A percentile compares a stretch with the other conserved stretches of the same genome.
Conservation (phyloP, 495 filamentous ascomycete genomes). For the Xylaria grammica region DNA sequence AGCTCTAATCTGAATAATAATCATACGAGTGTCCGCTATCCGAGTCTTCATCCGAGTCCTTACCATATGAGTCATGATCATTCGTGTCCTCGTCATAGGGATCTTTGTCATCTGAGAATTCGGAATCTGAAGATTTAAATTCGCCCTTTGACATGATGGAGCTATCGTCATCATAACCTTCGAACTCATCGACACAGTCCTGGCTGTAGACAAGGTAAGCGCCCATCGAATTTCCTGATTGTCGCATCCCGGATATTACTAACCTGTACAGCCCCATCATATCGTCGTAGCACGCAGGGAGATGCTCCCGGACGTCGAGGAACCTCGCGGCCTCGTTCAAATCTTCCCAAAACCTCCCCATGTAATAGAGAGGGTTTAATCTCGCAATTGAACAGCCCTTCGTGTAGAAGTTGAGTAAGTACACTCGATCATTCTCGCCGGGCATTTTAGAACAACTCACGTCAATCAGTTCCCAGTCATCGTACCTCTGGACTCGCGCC, state of each 20-base stretch:
- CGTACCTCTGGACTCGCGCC: background rate
- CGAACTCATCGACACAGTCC: background rate
- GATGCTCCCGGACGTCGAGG: constrained; percentile 3
- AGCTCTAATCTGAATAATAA: no score
- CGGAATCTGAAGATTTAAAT: background rate
- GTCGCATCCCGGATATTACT: background rate
- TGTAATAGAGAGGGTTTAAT: background rate
- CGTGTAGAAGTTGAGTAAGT: background rate
- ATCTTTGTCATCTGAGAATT: background rate
- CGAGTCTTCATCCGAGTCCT: no score
- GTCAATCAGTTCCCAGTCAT: background rate
- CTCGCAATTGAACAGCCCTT: background rate
- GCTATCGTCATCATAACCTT: background rate
- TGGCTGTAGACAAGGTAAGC: background rate
- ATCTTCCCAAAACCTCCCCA: background rate
- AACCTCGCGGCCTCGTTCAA: background rate
- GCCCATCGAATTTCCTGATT: constrained; percentile 3
- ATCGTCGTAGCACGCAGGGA: background rate
- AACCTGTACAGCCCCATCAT: constrained; percentile 1
- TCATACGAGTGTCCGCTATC: no score
- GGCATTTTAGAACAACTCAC: constrained; percentile 1
- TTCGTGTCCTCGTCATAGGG: no score
- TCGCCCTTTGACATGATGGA: background rate
- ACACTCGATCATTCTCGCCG: background rate
- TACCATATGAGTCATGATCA: no score